Evolutionary conservation across 495 filamentous ascomycete species (phyloP).

Genomic region (Thermochaetoides thermophila): DNA sequence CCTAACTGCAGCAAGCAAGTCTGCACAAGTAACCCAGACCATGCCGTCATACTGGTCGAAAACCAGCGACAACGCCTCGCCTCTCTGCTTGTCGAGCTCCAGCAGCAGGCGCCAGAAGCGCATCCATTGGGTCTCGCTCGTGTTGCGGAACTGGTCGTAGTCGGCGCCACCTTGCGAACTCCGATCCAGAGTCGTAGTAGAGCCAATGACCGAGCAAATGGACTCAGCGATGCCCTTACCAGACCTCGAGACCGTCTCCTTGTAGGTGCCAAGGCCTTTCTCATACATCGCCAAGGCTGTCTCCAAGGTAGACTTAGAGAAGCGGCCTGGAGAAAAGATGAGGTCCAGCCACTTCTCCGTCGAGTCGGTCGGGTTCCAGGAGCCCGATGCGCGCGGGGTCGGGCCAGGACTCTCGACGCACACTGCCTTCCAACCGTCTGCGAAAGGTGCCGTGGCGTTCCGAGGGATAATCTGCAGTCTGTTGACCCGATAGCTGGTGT

Average conservation of each 20-base stretch:
- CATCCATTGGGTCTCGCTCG: constrained; percentile 74
- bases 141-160: constrained; percentile 51
- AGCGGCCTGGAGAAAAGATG: constrained; percentile 70
- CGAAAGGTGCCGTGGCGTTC: constrained; percentile 42
- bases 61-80: constrained; percentile 60
- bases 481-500: constrained; percentile 62
- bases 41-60: constrained; percentile 55
- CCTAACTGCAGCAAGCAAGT: constrained; percentile 61
- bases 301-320: constrained; percentile 61
- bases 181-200: constrained; percentile 45
- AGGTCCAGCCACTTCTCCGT: constrained; percentile 57
- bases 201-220: constrained; percentile 54
- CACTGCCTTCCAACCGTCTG: constrained; percentile 56
- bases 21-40: constrained; percentile 70
- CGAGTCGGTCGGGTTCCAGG: constrained; percentile 48
- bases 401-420: constrained; percentile 46
- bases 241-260: constrained; percentile 24
- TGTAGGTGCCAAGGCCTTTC: constrained; percentile 34
- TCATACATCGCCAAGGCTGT: constrained; percentile 66
- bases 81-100: constrained; percentile 74
- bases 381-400: constrained; percentile 35
- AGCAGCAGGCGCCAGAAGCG: constrained; percentile 71
- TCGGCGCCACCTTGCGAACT: constrained; percentile 51
- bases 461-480: constrained; percentile 23
- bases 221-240: constrained; percentile 45